Conservation (phyloP, 164 flowering plant genomes). For the Chimonanthus salicifolius region DNA sequence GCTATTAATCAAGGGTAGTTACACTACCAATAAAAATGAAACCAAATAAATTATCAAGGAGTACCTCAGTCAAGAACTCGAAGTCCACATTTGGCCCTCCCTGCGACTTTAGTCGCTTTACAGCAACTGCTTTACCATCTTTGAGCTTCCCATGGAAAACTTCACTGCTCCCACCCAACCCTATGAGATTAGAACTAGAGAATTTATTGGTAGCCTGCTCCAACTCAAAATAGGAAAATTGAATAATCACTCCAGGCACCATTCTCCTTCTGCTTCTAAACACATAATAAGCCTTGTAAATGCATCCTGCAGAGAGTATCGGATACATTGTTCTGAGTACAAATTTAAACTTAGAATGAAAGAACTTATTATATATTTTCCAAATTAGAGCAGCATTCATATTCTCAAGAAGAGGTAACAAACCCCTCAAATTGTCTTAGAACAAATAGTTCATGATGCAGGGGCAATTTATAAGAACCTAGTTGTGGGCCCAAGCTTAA, state of each 20-base stretch:
- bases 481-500: too few relatives aligned
- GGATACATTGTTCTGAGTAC: background rate
- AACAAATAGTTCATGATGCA: too few relatives aligned
- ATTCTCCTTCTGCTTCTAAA: slow-evolving; percentile 37
- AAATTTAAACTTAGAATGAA: background rate
- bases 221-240: slow-evolving; percentile 68
- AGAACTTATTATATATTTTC: background rate
- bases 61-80: slow-evolving; percentile 69
- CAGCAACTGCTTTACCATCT: slow-evolving; percentile 73
- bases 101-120: slow-evolving; percentile 62
- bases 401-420: background rate
- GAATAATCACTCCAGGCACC: slow-evolving; percentile 47
- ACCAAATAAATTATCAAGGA: background rate
- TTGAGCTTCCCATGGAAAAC: slow-evolving; percentile 77
- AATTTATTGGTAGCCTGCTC: slow-evolving; percentile 77
- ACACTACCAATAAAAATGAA: too few relatives aligned
- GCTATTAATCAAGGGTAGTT: too few relatives aligned
- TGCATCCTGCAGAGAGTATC: slow-evolving; percentile 51
- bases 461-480: too few relatives aligned
- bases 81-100: slow-evolving; percentile 65
- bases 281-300: slow-evolving; percentile 36
- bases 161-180: slow-evolving; percentile 88
- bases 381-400: background rate
- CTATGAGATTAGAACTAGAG: slow-evolving; percentile 61
- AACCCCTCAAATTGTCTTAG: background rate